Base-by-base conservation (phyloP, 768 basidiomycete genomes). In the Pleurotus ostreatus region DNA sequence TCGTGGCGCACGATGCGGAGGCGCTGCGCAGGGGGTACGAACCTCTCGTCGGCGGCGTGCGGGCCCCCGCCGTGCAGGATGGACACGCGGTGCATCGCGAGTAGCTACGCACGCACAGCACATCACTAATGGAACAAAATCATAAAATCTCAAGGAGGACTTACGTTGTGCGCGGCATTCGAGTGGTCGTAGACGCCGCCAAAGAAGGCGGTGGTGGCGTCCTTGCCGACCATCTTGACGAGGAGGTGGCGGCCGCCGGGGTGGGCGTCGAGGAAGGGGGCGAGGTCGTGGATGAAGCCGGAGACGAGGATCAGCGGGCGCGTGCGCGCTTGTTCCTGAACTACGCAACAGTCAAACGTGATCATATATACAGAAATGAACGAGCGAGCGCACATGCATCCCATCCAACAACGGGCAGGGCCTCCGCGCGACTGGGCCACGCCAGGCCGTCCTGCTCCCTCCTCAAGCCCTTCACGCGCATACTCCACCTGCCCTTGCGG, bases 191-290 rank as follows among this genome's bases (percentile, higher is more conserved):
- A 92, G 0, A 93, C 86, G 59, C 89, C 90, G 59, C 94, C 94
- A 64, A 95, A 94, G 79, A 95, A 96, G 5, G 93, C 92, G 0
- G 92, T 90, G 2, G 93, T 92, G 2, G 89, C 93, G 64, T 96
- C 94, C 68, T 83, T 89, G 57, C 94, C 94, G 63, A 94, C 88
- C 68, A 87, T 79, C 69, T 89, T 89, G 61, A 84, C 81, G 57
- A 97, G 72, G 26, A 92, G 73, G 65, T 93, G 89, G 2, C 86
- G 83, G n/a, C 94, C 94, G 61, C 94, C 93, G 5, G 94, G 94
- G 67, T 96, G 94, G 59, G 95, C 91, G 43, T 93, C 88, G 56
- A 89, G 80, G 74, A 95, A 96, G 12, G 78, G 73, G 0, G 85
- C 77, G 46, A 92, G 86, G 57, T 95, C 94, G 66, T 95, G 94